These are phyloP conservation scores for Linnemannia exigua DNA, from an alignment of 192 early-diverging fungal genomes.

Conservation along the genomic window DNA sequence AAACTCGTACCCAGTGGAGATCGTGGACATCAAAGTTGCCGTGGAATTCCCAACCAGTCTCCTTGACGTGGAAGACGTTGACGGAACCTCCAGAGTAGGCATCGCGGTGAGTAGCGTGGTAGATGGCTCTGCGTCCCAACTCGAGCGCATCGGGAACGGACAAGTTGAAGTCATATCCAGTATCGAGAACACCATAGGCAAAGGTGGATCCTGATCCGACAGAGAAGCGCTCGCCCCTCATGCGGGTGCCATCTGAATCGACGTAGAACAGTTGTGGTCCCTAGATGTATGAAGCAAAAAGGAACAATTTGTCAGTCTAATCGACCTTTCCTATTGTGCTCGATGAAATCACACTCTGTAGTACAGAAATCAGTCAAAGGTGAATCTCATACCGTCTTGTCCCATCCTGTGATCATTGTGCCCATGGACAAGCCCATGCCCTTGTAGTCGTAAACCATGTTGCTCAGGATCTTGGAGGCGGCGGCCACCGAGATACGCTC, in stretches of 20 bases:
- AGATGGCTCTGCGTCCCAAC: conserved; percentile 91
- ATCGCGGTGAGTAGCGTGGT: conserved; percentile 97
- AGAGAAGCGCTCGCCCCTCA: conserved; percentile 92
- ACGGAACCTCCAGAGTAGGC: conserved; percentile 92
- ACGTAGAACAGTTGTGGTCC: conserved; percentile 97
- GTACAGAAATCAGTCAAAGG: not conserved
- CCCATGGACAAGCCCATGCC: conserved; percentile 99
- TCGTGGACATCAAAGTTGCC: conserved; percentile 87
- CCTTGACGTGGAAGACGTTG: conserved; percentile 92
- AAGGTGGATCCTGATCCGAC: conserved; percentile 99
- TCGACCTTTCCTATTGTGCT: not conserved
- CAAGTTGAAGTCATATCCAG: conserved; percentile 88
- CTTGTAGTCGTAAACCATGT: conserved; percentile 98
- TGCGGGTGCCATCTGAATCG: conserved; percentile 93
- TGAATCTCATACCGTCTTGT: conserved; percentile 80
- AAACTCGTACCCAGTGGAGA: conserved; percentile 77
- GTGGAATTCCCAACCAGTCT: conserved; percentile 91
- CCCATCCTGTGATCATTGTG: conserved; percentile 99
- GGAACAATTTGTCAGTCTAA: not conserved
- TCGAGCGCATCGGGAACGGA: conserved; percentile 89
- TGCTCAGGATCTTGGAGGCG: conserved; percentile 95
- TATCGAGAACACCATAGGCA: conserved; percentile 98
- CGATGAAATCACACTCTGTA: not conserved
- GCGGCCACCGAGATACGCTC: conserved; percentile 98
- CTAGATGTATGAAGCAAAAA: conserved; percentile 39